Evolutionary conservation across 768 basidiomycete species (phyloP).

Genomic region (Russula emetica): DNA sequence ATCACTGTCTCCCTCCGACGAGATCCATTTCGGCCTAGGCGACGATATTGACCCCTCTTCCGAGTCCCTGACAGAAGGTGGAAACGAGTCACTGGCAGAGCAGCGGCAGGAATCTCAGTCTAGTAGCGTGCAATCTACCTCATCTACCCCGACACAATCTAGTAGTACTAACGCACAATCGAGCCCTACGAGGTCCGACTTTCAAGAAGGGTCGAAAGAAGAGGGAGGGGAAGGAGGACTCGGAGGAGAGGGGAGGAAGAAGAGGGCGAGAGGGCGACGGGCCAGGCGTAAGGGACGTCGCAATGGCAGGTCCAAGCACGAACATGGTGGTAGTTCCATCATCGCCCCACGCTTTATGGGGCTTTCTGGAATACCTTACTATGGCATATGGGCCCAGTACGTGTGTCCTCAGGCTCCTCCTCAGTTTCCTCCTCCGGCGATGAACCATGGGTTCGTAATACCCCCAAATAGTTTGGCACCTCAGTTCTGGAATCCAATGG

Average conservation of each 20-base stretch:
- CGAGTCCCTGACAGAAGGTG: not conserved
- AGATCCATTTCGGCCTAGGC: not conserved
- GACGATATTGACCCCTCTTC: not conserved
- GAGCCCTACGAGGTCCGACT: not conserved
- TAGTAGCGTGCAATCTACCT: not conserved
- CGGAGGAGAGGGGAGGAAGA: too few species aligned
- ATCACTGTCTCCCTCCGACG: not conserved
- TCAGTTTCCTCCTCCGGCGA: too few species aligned
- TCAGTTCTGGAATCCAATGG: not conserved
- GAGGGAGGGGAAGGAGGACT: not conserved
- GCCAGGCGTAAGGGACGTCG: not conserved
- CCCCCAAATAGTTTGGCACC: too few species aligned
- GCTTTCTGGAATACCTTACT: not conserved
- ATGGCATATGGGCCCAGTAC: not conserved
- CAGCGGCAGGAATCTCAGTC: not conserved
- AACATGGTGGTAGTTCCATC: not conserved
- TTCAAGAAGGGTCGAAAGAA: not conserved
- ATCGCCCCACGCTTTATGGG: constrained; percentile 15
- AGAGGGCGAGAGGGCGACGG: not conserved
- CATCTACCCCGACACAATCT: not conserved
- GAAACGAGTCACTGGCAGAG: too few species aligned
- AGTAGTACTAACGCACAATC: not conserved
- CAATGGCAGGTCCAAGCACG: not conserved
- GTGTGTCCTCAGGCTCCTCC: not conserved
- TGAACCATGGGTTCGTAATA: too few species aligned